phyloP scores from a whole-genome alignment of 257 asterid genomes.

The Craterostigma plantagineum region DNA sequence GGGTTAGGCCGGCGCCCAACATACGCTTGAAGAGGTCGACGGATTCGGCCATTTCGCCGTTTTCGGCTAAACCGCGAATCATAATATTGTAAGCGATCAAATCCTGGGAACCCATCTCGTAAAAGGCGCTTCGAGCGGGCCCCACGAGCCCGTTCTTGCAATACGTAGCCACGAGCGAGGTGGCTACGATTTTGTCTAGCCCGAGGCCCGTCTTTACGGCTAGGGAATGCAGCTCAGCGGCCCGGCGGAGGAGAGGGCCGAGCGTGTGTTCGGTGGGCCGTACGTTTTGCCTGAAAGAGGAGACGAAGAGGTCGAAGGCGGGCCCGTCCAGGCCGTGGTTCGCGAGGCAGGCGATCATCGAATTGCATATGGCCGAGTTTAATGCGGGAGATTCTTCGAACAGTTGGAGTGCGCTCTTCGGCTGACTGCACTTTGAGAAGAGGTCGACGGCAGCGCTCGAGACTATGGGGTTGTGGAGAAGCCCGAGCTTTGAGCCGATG shows the following conservation, averaged over 20 bases:
- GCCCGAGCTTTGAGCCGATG: constrained; percentile 40
- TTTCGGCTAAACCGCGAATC: constrained; percentile 32
- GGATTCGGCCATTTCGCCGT: constrained; percentile 36
- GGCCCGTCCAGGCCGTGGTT: constrained; percentile 24
- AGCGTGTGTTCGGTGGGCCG: constrained; percentile 48
- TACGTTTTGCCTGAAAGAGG: constrained; percentile 19
- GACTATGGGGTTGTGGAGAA: constrained; percentile 29
- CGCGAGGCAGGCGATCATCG: constrained; percentile 53
- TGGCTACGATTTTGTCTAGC: constrained; percentile 31
- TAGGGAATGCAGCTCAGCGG: constrained; percentile 43
- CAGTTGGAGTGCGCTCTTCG: constrained; percentile 23
- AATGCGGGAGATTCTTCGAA: constrained; percentile 21
- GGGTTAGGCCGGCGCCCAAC: constrained; percentile 22
- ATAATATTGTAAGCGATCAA: constrained; percentile 52
- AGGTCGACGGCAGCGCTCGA: constrained; percentile 56
- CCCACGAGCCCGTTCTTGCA: constrained; percentile 30
- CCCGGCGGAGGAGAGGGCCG: too few species aligned
- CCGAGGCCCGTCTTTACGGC: constrained; percentile 48
- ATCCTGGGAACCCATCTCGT: constrained; percentile 23
- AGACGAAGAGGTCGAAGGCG: constrained; percentile 31
- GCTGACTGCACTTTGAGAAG: constrained; percentile 55
- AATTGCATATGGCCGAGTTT: constrained; percentile 34
- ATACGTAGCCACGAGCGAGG: constrained; percentile 43
- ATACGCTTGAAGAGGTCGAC: constrained; percentile 23
- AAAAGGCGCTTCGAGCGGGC: constrained; percentile 20